Conservation (phyloP, 1,284 basidiomycete species). For the Bjerkandera adusta region DNA sequence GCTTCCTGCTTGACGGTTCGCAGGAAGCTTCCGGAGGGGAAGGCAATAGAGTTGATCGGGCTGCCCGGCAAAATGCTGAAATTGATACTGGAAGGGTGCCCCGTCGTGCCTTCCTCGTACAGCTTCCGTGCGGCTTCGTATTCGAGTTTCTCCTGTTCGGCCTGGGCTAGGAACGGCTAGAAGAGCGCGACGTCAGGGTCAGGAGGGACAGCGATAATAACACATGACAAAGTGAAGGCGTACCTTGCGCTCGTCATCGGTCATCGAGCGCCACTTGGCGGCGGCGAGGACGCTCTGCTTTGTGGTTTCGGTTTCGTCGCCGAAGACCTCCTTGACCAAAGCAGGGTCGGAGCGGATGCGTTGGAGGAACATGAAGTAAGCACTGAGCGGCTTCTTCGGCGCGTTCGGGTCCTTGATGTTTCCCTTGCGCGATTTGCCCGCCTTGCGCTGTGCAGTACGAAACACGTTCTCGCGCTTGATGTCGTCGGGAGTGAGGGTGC, state of each 20-base stretch:
- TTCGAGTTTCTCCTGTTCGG: slow-evolving; percentile 90
- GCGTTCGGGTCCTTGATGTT: slow-evolving; percentile 98
- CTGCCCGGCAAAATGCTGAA: slow-evolving; percentile 73
- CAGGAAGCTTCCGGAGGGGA: slow-evolving; percentile 40
- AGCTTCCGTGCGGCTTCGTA: slow-evolving; percentile 80
- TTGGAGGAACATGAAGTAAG: slow-evolving; percentile 95
- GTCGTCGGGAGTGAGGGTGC: slow-evolving; percentile 89
- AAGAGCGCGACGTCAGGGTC: slow-evolving; percentile 5
- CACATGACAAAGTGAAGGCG: too few relatives aligned
- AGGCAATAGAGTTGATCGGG: slow-evolving; percentile 43
- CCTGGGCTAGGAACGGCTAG: slow-evolving; percentile 89
- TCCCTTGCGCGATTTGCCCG: slow-evolving; percentile 89
- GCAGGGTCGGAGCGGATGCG: slow-evolving; percentile 76
- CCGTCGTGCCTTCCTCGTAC: slow-evolving; percentile 80
- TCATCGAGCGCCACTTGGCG: slow-evolving; percentile 88
- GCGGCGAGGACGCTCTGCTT: slow-evolving; percentile 94
- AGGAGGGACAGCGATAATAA: too few relatives aligned
- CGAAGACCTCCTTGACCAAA: slow-evolving; percentile 80
- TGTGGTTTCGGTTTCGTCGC: slow-evolving; percentile 92
- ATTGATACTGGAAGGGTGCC: slow-evolving; percentile 69
- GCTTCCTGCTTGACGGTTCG: slow-evolving; percentile 57
- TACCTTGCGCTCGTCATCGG: slow-evolving; percentile 89
- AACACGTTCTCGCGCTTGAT: slow-evolving; percentile 93
- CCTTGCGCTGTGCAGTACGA: slow-evolving; percentile 89
- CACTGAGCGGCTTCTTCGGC: slow-evolving; percentile 92